Evolutionary conservation across 495 filamentous ascomycete species (phyloP), one percentile per base, ranked within the genome.

Genomic region (Penicillium odoratum): DNA sequence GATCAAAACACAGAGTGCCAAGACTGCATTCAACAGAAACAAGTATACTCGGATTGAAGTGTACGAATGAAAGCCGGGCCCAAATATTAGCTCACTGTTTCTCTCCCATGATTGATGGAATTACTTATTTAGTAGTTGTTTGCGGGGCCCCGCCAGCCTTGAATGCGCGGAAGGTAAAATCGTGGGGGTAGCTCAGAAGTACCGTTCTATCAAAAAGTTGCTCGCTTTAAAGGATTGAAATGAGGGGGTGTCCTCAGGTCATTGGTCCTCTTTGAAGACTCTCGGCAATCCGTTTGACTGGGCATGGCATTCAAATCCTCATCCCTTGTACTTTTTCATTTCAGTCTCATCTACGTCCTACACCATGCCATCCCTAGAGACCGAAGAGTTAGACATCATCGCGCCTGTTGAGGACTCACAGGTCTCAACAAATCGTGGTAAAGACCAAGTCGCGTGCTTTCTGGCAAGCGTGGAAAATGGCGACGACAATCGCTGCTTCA

Each of bases 401-500:
- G 38, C 13, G 13, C 44, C 44, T 25, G 7, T 47, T 13, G 11
- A 47, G 11, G 28, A 47, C 4, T 26, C 44, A 10, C 4, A 21
- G 26, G 18, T 3, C 21, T 47, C 44, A 28, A 25, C 4, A 15
- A 8, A 28, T 28, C 10, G 3, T 9, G 18, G 11, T 25, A 21
- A 36, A 0, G 18, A 45, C n/a, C 38, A 53, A 13, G 51, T 53
- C 33, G 38, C 51, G 2, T 15, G 43, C 0, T 53, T 53, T 26
- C 40, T 53, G 9, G 51, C 28, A 1, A 44, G 51, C 3, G 29
- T 53, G 30, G 38, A 53, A 11, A 53, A 45, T 33, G 51, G 40
- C 21, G 51, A 43, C 11, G 25, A 44, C 11, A 53, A 53, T 21
- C 38, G 51, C n/a, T 16, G 16, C n/a, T 73, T 87, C 47, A 68